These are phyloP conservation scores for Emergomyces orientalis DNA, from an alignment of 2,329 filamentous ascomycete species.

Conservation along the genomic window DNA sequence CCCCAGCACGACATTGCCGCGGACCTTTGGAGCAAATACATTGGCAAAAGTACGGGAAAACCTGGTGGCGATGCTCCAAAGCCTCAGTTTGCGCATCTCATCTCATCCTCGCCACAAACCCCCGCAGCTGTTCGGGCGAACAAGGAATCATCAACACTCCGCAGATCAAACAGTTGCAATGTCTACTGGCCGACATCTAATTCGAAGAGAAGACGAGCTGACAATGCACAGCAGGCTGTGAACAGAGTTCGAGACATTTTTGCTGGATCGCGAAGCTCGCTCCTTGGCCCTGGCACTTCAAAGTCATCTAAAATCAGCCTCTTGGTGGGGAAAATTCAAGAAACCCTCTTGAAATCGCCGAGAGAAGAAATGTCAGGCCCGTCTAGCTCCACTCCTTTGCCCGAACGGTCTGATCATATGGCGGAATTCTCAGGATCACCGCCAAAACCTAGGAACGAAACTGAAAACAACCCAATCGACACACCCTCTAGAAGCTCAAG, in stretches of 20 bases:
- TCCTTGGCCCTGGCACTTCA: conserved; percentile 28
- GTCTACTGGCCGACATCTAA: conserved; percentile 56
- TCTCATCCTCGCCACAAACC: conserved; percentile 62
- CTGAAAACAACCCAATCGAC: conserved; percentile 10
- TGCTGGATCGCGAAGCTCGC: conserved; percentile 29
- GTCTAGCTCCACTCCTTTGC: conserved; percentile 38
- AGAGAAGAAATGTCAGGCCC: conserved; percentile 23
- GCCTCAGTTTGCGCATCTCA: conserved; percentile 54
- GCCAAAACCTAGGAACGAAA: conserved; percentile 15
- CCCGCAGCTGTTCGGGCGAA: conserved; percentile 38
- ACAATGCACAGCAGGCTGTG: conserved; percentile 32
- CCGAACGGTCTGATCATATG: conserved; percentile 25
- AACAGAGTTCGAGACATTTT: conserved; percentile 42
- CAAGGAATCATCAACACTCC: conserved; percentile 42
- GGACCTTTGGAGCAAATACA: conserved; percentile 70
- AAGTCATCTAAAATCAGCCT: conserved; percentile 44
- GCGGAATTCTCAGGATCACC: conserved; percentile 28
- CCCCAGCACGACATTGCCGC: conserved; percentile 62
- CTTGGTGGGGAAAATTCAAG: conserved; percentile 57
- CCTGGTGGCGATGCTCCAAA: conserved; percentile 42
- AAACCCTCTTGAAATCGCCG: conserved; percentile 34
- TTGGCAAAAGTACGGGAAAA: conserved; percentile 43
- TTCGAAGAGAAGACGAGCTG: conserved; percentile 54
- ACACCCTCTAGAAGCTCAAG: conserved; percentile 21
- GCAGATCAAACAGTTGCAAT: conserved; percentile 60